Conservation (phyloP, 2,329 filamentous ascomycete species). For the Ophiocordyceps camponoti-saundersi region DNA sequence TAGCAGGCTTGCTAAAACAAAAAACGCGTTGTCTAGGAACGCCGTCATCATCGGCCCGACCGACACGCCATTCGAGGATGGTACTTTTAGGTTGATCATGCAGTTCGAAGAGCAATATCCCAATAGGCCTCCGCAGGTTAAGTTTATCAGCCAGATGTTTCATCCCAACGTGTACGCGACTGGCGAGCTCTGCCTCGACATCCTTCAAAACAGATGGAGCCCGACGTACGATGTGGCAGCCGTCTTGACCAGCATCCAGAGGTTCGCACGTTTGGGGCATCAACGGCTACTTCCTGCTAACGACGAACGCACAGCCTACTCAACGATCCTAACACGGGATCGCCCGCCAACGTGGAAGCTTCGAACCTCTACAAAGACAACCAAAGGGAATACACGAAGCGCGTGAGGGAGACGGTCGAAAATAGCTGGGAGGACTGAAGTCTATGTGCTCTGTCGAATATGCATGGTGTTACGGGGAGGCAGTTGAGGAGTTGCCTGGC, state of each 20-base stretch:
- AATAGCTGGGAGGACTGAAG: slow-evolving; percentile 91
- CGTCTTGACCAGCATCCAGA: slow-evolving; percentile 93
- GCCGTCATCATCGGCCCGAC: slow-evolving; percentile 94
- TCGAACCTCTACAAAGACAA: slow-evolving; percentile 98
- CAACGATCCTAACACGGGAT: slow-evolving; percentile 97
- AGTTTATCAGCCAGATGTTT: slow-evolving; percentile 99
- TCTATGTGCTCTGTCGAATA: not conserved
- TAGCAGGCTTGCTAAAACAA: not conserved
- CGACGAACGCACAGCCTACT: slow-evolving; percentile 47
- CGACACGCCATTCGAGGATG: slow-evolving; percentile 95
- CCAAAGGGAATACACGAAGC: slow-evolving; percentile 86
- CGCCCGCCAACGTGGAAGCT: slow-evolving; percentile 92
- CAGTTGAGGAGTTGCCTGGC: slow-evolving; percentile 7
- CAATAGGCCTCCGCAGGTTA: slow-evolving; percentile 93
- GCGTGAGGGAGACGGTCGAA: slow-evolving; percentile 90
- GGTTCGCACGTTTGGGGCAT: slow-evolving; percentile 31
- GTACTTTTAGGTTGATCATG: slow-evolving; percentile 95
- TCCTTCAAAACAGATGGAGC: slow-evolving; percentile 95
- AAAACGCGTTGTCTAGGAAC: slow-evolving; percentile 48
- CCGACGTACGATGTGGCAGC: slow-evolving; percentile 97
- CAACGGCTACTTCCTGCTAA: slow-evolving; percentile 9
- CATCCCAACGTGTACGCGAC: slow-evolving; percentile 97
- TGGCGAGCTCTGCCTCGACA: slow-evolving; percentile 90
- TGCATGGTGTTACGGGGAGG: not conserved
- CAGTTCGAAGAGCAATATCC: slow-evolving; percentile 98